A percentile compares a stretch with the other conserved stretches of the same genome.
Conservation (phyloP, 225 moss, liverwort and hornwort genomes). For the Antitrichia curtipendula region DNA sequence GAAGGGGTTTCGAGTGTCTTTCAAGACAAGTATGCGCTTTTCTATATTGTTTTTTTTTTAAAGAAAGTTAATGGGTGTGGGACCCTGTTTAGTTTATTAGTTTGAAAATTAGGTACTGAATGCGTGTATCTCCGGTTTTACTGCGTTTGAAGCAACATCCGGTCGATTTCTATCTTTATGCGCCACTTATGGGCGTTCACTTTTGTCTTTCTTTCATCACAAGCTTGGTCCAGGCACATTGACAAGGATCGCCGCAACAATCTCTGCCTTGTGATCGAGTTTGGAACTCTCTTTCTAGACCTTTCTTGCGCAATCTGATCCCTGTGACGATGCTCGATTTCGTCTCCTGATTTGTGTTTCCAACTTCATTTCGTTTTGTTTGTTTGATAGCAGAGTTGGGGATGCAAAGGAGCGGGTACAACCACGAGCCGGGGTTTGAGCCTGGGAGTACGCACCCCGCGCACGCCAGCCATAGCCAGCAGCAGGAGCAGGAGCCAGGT, state of each 20-base stretch:
- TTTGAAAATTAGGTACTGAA: not conserved
- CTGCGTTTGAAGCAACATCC: slow-evolving; percentile 2
- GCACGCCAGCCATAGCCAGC: not conserved
- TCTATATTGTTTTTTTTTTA: not conserved
- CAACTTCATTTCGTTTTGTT: not conserved
- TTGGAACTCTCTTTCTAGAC: not conserved
- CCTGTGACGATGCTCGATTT: not conserved
- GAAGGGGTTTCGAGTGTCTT: not conserved
- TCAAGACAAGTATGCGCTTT: not conserved
- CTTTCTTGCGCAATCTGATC: not conserved
- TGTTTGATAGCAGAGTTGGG: slow-evolving; percentile 16
- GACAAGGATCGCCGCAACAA: not conserved
- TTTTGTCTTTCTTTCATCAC: not conserved
- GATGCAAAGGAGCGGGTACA: slow-evolving; percentile 27
- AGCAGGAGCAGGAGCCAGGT: not conserved
- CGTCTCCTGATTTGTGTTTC: not conserved
- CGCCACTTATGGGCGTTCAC: not conserved
- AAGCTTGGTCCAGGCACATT: not conserved
- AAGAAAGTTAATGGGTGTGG: not conserved
- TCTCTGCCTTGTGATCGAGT: not conserved
- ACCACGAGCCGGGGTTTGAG: slow-evolving; percentile 8
- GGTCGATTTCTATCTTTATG: not conserved
- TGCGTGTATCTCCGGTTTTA: not conserved
- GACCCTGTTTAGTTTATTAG: not conserved
- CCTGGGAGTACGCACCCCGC: not conserved